Evolutionary conservation across 2,329 filamentous ascomycete genomes (phyloP), one percentile per base, ranked within the genome.

Genomic region (Hymenoscyphus albidus): DNA sequence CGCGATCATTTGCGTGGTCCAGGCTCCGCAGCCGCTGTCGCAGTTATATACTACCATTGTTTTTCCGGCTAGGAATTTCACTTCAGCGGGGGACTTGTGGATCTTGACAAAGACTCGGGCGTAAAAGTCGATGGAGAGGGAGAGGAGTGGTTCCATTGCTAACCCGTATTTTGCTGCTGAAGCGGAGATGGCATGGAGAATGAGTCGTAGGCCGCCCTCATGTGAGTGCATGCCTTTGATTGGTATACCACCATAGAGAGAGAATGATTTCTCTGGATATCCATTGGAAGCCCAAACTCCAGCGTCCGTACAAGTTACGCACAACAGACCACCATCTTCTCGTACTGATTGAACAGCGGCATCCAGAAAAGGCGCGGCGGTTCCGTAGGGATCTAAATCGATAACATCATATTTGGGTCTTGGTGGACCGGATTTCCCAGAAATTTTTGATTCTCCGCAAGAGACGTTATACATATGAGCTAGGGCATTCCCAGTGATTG

Each of bases 61-160:
- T 77, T 94, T 97, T 42, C 92, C 90, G 2, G 92, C 91, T 22
- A 93, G 82, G 68, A 96, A 93, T 76, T 98, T 99, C 74, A 97
- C 93, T 62, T 92, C 88, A 3, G 88, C 88, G 0, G 93, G 91
- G 3, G 91, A 92, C 70, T 87, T 91, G 66, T 85, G 83, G 42
- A 99, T 84, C 22, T 89, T 87, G 57, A 99, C 88, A 74, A 98
- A 99, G 1, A 97, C 83, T 57, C 96, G 87, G 22, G 89, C 88
- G 75, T 99, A 99, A 76, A 96, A 99, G 77, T 99, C 95, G 67
- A 98, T 97, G 2, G 92, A 97, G 1, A 99, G 84, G 5, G 92
- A 97, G 12, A 99, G 83, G 3, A 97, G 83, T 0, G 95, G 95
- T 76, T 98, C 93, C 65, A 98, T 92, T 0, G 91, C 83, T 54